A percentile compares a stretch with the other conserved stretches of the same genome.
Conservation (phyloP, 345 rosid species). For the Gossypium rotundifolium region DNA sequence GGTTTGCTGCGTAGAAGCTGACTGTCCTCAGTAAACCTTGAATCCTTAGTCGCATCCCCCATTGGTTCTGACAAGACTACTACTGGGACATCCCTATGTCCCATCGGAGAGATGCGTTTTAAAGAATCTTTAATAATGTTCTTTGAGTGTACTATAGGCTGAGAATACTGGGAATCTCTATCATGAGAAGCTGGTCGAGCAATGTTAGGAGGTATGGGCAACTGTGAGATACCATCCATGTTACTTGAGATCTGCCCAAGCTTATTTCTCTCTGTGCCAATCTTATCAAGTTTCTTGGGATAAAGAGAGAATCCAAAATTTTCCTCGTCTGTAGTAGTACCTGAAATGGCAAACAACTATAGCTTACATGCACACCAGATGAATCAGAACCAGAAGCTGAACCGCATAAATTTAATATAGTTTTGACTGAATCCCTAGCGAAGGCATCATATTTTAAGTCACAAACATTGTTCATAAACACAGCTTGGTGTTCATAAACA, state of each 20-base stretch:
- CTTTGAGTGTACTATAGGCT: constrained; percentile 27
- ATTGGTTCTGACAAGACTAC: constrained; percentile 26
- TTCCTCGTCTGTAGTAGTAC: constrained; percentile 35
- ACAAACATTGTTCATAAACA: not conserved
- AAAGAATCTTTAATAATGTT: constrained; percentile 38
- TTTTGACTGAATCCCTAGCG: not conserved
- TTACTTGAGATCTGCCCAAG: constrained; percentile 34
- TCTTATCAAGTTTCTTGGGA: constrained; percentile 42
- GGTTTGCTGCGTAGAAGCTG: constrained; percentile 37
- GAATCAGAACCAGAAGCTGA: not conserved
- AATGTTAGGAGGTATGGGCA: constrained; percentile 31
- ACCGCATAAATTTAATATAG: not conserved
- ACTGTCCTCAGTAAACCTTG: constrained; percentile 32
- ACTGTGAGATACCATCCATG: constrained; percentile 35
- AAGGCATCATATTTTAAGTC: not conserved
- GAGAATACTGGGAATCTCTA: constrained; percentile 30
- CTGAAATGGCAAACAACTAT: constrained; percentile 21
- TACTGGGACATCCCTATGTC: constrained; percentile 27
- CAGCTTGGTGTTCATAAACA: not conserved
- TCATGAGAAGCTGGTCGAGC: constrained; percentile 31
- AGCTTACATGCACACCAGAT: constrained; percentile 5
- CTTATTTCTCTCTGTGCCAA: constrained; percentile 43
- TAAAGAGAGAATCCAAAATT: constrained; percentile 43
- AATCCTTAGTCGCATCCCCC: constrained; percentile 29
- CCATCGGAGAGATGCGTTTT: constrained; percentile 36